Base-by-base conservation (phyloP, 2,329 filamentous ascomycete genomes). In the Phialophora macrospora region DNA sequence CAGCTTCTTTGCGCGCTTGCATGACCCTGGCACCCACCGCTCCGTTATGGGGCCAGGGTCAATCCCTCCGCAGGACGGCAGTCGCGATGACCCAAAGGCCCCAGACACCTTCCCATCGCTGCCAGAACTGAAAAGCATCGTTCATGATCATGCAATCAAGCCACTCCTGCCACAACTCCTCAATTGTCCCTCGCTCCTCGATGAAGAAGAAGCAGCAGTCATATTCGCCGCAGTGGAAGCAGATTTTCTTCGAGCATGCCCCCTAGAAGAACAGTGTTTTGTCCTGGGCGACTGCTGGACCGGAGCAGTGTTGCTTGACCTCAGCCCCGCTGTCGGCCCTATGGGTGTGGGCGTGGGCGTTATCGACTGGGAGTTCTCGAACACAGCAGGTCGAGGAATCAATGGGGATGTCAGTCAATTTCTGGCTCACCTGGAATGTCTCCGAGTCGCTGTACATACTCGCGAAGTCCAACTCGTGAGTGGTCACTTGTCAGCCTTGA, bases 361-460 rank as follows among this genome's bases (percentile, higher is more conserved):
- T 22, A 66, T 66, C n/a, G 63, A 66, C 26, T 66, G 63, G 63
- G 63, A 66, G 32, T 66, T 66, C 46, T 41, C 63, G 30, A 58
- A 32, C n/a, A 30, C 62, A n/a, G 7, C 11, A 26, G 63, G 63
- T 14, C 52, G 63, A 6, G 60, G 63, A 14, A 26, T 51, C 49
- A 54, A 66, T 32, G 63, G 63, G 30, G 63, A 66, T 30, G 55
- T 66, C 17, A 54, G 59, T 46, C 63, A 66, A 44, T 55, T 66
- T 38, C 38, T 63, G 24, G 63, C 63, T 9, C 63, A 66, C 46
- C 63, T 66, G 22, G 59, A 63, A 32, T 48, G 63, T 17, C 44
- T 66, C 22, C 22, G 44, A 9, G 32, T 63, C n/a, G 38, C 63
- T 20, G 63, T 60, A 9, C 34, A 34, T 26, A 54, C 28, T 17